A percentile compares a stretch with the other conserved stretches of the same genome.
These are phyloP conservation scores for Wickerhamomyces sp. DNA, from an alignment of 1,139 yeast species.

Conservation along the genomic window DNA sequence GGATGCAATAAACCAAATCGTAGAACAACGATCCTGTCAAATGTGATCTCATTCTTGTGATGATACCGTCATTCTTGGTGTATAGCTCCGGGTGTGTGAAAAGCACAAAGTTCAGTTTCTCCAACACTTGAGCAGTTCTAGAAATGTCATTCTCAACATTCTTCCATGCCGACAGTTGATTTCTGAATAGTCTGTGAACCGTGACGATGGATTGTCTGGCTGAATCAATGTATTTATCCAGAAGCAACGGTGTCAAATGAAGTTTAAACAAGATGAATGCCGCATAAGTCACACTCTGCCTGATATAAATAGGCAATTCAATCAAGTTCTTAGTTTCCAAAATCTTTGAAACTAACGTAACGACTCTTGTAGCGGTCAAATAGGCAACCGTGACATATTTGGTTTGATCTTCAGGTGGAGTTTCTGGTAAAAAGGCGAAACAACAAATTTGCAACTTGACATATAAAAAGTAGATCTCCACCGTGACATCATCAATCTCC, in stretches of 20 bases:
- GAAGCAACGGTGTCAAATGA: conserved; percentile 71
- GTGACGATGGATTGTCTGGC: conserved; percentile 93
- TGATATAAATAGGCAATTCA: conserved; percentile 80
- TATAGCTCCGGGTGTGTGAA: conserved; percentile 85
- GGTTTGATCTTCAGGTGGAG: conserved; percentile 85
- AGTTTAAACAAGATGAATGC: conserved; percentile 76
- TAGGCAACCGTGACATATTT: conserved; percentile 81
- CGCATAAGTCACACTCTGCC: conserved; percentile 81
- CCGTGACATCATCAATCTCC: conserved; percentile 57
- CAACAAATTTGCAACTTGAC: conserved; percentile 79
- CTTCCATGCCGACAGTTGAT: conserved; percentile 83
- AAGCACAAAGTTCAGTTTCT: conserved; percentile 79
- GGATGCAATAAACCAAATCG: conserved; percentile 92
- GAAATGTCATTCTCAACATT: conserved; percentile 87
- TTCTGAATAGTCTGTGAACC: conserved; percentile 80
- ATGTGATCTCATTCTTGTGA: conserved; percentile 87
- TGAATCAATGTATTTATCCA: conserved; percentile 77
- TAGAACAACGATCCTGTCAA: conserved; percentile 87
- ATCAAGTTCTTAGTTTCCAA: conserved; percentile 64
- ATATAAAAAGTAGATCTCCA: conserved; percentile 78
- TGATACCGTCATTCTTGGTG: conserved; percentile 63
- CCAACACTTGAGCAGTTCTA: conserved; percentile 89
- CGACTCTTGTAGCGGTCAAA: conserved; percentile 72
- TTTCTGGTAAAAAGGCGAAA: conserved; percentile 87
- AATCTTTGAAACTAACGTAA: conserved; percentile 71